Evolutionary conservation across 1,139 yeast genomes (phyloP).

Genomic region (Candida sp.): DNA sequence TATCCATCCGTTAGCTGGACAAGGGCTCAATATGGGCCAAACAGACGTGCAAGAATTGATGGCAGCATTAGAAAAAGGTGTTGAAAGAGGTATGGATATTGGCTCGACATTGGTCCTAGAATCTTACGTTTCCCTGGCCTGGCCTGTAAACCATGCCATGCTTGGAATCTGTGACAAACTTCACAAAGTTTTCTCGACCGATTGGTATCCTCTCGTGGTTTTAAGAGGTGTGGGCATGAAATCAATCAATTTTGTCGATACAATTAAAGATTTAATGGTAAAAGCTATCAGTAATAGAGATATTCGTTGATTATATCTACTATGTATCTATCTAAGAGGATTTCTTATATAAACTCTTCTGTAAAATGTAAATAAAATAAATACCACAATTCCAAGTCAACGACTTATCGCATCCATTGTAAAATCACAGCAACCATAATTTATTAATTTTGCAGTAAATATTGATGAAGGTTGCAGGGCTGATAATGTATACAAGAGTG

Average conservation of each 20-base stretch:
- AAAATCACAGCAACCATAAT: background rate
- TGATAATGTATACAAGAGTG: background rate
- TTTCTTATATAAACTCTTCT: background rate
- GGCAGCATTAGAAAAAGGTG: constrained; percentile 66
- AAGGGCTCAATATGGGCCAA: constrained; percentile 98
- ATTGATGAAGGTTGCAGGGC: background rate
- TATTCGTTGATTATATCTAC: background rate
- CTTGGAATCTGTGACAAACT: constrained; percentile 90
- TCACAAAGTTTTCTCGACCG: constrained; percentile 82
- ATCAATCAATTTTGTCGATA: constrained; percentile 57
- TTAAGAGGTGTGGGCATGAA: constrained; percentile 76
- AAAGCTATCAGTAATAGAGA: constrained; percentile 28
- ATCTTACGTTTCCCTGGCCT: constrained; percentile 79
- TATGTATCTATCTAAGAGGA: background rate
- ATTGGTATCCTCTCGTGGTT: constrained; percentile 68
- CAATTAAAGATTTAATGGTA: constrained; percentile 53
- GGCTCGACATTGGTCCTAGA: constrained; percentile 84
- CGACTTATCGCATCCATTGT: background rate
- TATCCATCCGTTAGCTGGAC: constrained; percentile 97
- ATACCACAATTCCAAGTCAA: background rate
- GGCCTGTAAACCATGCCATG: constrained; percentile 73
- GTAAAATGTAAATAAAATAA: background rate
- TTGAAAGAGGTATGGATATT: constrained; percentile 79
- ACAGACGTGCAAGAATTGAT: constrained; percentile 78
- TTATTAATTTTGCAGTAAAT: background rate